Evolutionary conservation across 768 basidiomycete species (phyloP).

Genomic region (Clitopilus hobsonii): DNA sequence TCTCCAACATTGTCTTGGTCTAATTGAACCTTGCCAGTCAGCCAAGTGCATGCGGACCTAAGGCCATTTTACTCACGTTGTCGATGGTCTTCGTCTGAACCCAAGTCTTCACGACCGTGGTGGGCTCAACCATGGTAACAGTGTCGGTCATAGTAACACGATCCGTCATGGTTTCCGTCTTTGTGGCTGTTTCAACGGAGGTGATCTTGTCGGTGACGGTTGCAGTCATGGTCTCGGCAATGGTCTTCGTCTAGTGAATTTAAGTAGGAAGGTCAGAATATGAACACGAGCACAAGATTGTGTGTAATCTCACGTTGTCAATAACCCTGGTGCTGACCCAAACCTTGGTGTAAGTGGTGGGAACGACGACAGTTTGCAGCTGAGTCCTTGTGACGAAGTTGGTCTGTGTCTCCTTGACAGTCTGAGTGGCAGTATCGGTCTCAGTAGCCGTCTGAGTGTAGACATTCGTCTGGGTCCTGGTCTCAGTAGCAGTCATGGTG

Average conservation of each 20-base stretch:
- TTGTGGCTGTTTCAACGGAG: slow-evolving; percentile 48
- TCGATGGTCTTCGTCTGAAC: slow-evolving; percentile 55
- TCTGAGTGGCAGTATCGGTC: slow-evolving; percentile 45
- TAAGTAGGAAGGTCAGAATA: slow-evolving; percentile 3
- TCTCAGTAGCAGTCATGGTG: slow-evolving; percentile 62
- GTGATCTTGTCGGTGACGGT: slow-evolving; percentile 53
- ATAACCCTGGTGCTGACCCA: slow-evolving; percentile 53
- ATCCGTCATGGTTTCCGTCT: slow-evolving; percentile 52
- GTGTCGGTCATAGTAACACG: slow-evolving; percentile 46
- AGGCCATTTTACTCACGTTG: slow-evolving; percentile 47
- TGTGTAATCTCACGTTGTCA: slow-evolving; percentile 47
- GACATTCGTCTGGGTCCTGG: slow-evolving; percentile 48
- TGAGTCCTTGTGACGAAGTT: slow-evolving; percentile 53
- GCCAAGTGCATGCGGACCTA: no score
- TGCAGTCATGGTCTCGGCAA: slow-evolving; percentile 43
- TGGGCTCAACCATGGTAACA: slow-evolving; percentile 51
- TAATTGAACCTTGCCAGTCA: slow-evolving; percentile 21
- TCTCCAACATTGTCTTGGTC: slow-evolving; percentile 58
- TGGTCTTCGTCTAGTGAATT: slow-evolving; percentile 46
- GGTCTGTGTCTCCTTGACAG: slow-evolving; percentile 48
- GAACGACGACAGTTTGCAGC: slow-evolving; percentile 45
- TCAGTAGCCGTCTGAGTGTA: slow-evolving; percentile 46
- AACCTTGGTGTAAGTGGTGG: slow-evolving; percentile 51
- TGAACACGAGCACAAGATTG: not conserved
- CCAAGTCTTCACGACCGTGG: slow-evolving; percentile 51